phyloP scores from a whole-genome alignment of 2,329 filamentous ascomycete species.

The Neoascochyta sp. region DNA sequence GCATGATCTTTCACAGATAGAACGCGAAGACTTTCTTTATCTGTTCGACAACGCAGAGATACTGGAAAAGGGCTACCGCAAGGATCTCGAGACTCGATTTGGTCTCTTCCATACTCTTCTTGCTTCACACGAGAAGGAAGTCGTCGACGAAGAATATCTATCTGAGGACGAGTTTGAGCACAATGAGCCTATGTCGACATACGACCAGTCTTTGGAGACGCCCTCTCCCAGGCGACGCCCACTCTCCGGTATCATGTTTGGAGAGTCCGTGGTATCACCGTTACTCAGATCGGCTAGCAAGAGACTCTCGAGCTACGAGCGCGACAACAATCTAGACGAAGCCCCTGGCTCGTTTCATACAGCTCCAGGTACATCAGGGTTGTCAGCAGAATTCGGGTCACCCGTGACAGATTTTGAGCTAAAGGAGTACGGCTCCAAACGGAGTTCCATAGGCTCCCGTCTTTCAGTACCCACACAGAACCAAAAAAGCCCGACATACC shows the following conservation, averaged over 20 bases:
- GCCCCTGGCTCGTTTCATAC: too few species aligned
- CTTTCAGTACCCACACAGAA: too few species aligned
- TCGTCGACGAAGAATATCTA: slow-evolving; percentile 2
- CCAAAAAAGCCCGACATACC: too few species aligned
- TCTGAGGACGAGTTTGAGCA: slow-evolving; percentile 8
- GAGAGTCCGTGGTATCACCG: slow-evolving; percentile 16
- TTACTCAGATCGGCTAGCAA: too few species aligned
- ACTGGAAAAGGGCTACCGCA: slow-evolving; percentile 64
- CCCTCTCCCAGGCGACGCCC: slow-evolving; percentile 11
- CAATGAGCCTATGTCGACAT: slow-evolving; percentile 16
- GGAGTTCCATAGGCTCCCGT: too few species aligned
- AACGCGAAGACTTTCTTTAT: slow-evolving; percentile 70
- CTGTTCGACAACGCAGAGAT: slow-evolving; percentile 68
- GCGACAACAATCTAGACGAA: too few species aligned
- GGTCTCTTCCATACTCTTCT: slow-evolving; percentile 45
- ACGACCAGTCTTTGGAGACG: slow-evolving; percentile 14
- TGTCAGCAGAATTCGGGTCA: too few species aligned
- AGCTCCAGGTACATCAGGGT: too few species aligned
- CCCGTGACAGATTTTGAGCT: too few species aligned
- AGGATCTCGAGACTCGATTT: slow-evolving; percentile 49
- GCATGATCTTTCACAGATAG: slow-evolving; percentile 78
- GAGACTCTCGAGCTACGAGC: too few species aligned
- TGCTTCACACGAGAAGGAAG: slow-evolving; percentile 6
- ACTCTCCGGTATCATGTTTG: slow-evolving; percentile 14
- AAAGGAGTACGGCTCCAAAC: too few species aligned